These are phyloP conservation scores for Onygenales sp. DNA, from an alignment of 2,329 filamentous ascomycete genomes.

Conservation along the genomic window DNA sequence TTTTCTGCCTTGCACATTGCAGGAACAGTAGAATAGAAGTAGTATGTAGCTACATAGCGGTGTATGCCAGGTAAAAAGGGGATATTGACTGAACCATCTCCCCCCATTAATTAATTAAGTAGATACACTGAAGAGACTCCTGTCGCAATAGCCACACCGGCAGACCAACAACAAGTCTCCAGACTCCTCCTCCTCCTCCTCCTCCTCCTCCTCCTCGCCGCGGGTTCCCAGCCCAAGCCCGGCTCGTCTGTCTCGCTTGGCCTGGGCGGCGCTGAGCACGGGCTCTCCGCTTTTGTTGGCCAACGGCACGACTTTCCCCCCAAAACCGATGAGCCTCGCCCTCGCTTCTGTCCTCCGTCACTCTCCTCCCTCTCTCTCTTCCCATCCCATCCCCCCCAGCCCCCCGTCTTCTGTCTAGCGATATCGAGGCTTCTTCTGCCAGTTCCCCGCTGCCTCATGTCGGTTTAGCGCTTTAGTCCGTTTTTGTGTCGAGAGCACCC, in stretches of 20 bases:
- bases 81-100: too few relatives aligned
- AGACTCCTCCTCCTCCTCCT: too few relatives aligned
- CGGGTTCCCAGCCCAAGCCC: neutral
- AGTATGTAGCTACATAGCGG: too few relatives aligned
- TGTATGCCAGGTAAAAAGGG: too few relatives aligned
- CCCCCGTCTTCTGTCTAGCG: neutral
- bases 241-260: neutral
- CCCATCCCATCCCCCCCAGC: neutral
- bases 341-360: neutral
- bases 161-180: too few relatives aligned
- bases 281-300: constrained; percentile 1
- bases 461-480: constrained; percentile 2
- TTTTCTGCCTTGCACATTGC: too few relatives aligned
- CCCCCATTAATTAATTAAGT: too few relatives aligned
- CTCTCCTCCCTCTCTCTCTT: neutral
- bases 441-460: constrained; percentile 6
- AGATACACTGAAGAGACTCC: too few relatives aligned
- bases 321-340: neutral
- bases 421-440: constrained; percentile 12
- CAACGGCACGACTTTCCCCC: neutral
- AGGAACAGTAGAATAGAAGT: too few relatives aligned
- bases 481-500: constrained; percentile 3
- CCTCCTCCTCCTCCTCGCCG: neutral
- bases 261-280: neutral
- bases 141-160: too few relatives aligned